Conservation (phyloP, 768 basidiomycete genomes). For the Phylloporus sp. region DNA sequence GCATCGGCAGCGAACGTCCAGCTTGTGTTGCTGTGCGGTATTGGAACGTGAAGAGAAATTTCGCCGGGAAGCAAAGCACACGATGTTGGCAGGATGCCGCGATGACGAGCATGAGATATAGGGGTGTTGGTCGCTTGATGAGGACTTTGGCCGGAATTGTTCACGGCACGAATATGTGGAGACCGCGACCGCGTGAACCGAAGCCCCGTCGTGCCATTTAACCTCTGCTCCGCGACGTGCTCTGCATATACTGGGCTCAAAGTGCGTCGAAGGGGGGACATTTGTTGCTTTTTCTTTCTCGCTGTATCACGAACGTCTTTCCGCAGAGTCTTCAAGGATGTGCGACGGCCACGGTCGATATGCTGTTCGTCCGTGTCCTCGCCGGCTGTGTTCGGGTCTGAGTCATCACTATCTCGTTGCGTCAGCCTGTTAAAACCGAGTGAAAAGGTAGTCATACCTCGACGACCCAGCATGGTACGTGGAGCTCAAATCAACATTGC, state of each 20-base stretch:
- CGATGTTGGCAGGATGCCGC: constrained; percentile 19
- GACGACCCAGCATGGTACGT: constrained; percentile 86
- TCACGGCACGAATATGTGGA: constrained; percentile 42
- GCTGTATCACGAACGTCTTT: constrained; percentile 23
- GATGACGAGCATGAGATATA: constrained; percentile 40
- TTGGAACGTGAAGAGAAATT: constrained; percentile 39
- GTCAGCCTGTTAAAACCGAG: constrained; percentile 18
- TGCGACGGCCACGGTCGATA: constrained; percentile 41
- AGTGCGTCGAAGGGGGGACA: constrained; percentile 21
- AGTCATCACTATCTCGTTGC: constrained; percentile 39
- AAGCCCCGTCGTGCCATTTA: constrained; percentile 32
- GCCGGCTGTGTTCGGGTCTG: constrained; percentile 47
- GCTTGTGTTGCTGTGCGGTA: constrained; percentile 37
- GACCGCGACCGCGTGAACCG: constrained; percentile 73
- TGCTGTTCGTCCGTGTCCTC: constrained; percentile 51
- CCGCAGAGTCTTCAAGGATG: constrained; percentile 29
- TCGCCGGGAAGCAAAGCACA: constrained; percentile 44
- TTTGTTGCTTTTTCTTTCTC: constrained; percentile 28
- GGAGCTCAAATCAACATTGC: constrained; percentile 68
- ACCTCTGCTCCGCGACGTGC: constrained; percentile 31
- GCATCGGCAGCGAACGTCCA: constrained; percentile 57
- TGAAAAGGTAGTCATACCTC: constrained; percentile 42
- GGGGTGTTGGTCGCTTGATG: constrained; percentile 38
- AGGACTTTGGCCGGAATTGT: constrained; percentile 33
- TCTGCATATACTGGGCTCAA: constrained; percentile 22